Conservation (phyloP, 176 grass and related monocot genomes). For the Triticum timopheevii region DNA sequence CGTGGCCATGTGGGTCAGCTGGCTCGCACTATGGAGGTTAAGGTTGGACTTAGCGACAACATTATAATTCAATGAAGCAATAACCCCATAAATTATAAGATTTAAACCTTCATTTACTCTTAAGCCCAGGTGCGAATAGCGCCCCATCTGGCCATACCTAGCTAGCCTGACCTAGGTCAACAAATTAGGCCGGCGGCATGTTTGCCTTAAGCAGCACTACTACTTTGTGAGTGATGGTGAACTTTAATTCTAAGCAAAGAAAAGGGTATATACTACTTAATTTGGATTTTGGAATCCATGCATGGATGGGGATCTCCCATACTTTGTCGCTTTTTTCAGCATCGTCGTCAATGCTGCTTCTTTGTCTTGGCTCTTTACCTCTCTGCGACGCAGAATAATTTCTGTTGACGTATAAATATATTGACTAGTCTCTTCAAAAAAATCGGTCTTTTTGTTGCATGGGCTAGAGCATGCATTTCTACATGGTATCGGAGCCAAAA, state of each 20-base stretch:
- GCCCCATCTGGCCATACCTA: not conserved
- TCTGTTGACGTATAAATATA: too few species aligned
- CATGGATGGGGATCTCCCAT: constrained; percentile 32
- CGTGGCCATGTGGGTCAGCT: constrained; percentile 10
- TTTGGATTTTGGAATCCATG: not conserved
- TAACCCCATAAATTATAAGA: not conserved
- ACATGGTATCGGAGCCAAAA: too few species aligned
- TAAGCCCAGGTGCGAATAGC: constrained; percentile 42
- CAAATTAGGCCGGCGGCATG: constrained; percentile 44
- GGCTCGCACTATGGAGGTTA: constrained; percentile 2
- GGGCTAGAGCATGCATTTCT: too few species aligned
- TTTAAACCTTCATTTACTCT: not conserved
- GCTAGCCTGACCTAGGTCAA: constrained; percentile 19
- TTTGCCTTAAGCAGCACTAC: not conserved
- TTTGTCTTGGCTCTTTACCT: not conserved
- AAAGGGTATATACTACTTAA: not conserved
- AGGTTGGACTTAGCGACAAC: not conserved
- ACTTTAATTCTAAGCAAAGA: constrained; percentile 21
- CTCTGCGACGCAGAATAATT: not conserved
- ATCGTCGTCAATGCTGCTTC: not conserved
- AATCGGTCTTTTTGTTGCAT: too few species aligned
- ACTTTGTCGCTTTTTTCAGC: not conserved
- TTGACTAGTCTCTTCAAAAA: too few species aligned
- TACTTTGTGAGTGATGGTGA: not conserved
- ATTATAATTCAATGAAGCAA: not conserved